Base-by-base conservation (phyloP, 192 early-diverging fungal species). In the Glomus cerebriforme region DNA sequence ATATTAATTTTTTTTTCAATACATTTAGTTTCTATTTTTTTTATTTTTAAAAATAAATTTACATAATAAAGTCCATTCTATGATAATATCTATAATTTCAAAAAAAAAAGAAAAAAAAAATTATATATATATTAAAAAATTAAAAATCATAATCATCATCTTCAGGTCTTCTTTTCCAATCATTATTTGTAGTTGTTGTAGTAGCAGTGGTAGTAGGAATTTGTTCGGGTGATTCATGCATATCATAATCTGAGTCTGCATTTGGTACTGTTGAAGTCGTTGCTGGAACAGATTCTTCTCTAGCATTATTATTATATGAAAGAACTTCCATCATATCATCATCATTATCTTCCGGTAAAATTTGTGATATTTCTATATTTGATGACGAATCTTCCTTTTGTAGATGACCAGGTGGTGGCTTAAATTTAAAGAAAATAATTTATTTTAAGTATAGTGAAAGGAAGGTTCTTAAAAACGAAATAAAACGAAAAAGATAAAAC, bases 181-280 rank as follows among this genome's bases (percentile, higher is more conserved):
- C 39, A 43, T 43, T 43, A 43, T 43, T 43, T 12, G 39, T 43
- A 12, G 39, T n/a, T n/a, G n/a, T n/a, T n/a, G n/a, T n/a, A n/a
- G 39, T 43, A 43, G 4, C 10, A 43, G 39, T 54, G 2, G 19
- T 17, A 17, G 47, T 54, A 22, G 49, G 4, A 54, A 22, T 22
- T 1, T n/a, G 49, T 54, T 54, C 49, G 19, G 49, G 49, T 22
- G 49, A 54, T 22, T 74, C 73, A 22, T 12, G 73, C 73, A 74
- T 74, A 59, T 74, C 73, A 43, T 74, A 74, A 72, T 72, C 70
- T 29, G 45, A 74, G 37, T 72, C 70, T 7, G 27, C 70, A 1
- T 72, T 49, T 1, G 7, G n/a, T 27, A 49, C 26, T 47, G 15
- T 22, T n/a, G 39, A 43, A 26, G 39, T 49, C 6, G 27, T 49